These are phyloP conservation scores for Trichophyton schoenleinii DNA, from an alignment of 2,329 filamentous ascomycete genomes.

Conservation along the genomic window DNA sequence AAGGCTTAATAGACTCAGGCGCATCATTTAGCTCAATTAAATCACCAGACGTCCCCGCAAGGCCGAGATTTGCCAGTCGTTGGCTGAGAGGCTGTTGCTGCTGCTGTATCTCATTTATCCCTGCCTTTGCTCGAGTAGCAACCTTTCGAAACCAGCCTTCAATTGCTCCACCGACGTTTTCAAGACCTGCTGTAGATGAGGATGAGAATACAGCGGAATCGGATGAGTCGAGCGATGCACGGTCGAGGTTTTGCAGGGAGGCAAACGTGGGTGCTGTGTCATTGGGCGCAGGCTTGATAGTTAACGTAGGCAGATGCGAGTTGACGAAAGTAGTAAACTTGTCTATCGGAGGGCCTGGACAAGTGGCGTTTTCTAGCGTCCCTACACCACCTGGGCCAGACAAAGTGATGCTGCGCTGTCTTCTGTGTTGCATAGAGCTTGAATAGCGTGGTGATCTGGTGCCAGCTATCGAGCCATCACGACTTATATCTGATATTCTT, in stretches of 20 bases:
- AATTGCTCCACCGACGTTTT: constrained; percentile 74
- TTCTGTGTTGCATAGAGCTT: constrained; percentile 30
- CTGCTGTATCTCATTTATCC: constrained; percentile 31
- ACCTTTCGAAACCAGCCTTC: constrained; percentile 85
- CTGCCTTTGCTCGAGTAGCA: constrained; percentile 39
- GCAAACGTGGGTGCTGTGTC: constrained; percentile 37
- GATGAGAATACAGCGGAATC: constrained; percentile 21
- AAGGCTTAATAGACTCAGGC: constrained; percentile 13
- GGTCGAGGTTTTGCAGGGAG: constrained; percentile 16
- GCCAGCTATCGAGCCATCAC: constrained; percentile 20
- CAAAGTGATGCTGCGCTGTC: constrained; percentile 47
- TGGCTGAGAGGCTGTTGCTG: constrained; percentile 14
- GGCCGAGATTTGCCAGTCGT: constrained; percentile 13
- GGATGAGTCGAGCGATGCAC: constrained; percentile 25
- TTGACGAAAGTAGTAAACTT: constrained; percentile 72
- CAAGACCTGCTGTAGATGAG: constrained; percentile 42
- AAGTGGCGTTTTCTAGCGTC: constrained; percentile 47
- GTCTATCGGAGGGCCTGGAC: constrained; percentile 65
- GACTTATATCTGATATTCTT: constrained; percentile 17
- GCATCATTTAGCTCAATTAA: constrained; percentile 34
- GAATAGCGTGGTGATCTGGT: constrained; percentile 25
- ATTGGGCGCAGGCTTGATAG: constrained; percentile 52
- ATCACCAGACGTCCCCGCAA: constrained; percentile 26
- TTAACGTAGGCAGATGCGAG: constrained; percentile 68
- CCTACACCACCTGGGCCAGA: constrained; percentile 80